Base-by-base conservation (phyloP, 345 rosid genomes). In the Turnera subulata region DNA sequence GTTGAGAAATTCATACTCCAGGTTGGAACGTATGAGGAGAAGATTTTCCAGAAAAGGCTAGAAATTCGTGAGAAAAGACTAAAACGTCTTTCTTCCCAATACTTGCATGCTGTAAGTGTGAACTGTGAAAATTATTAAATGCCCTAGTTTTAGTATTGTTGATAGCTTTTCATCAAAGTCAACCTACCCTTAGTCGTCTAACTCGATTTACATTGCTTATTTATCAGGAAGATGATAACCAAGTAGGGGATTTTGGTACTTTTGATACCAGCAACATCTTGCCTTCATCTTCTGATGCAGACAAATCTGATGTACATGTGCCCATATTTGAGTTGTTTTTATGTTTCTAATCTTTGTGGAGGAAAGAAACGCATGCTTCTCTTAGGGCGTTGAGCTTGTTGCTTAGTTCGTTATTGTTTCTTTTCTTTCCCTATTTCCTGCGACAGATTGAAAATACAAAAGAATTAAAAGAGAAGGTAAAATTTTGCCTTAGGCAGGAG, bases 21-120 rank as follows among this genome's bases (percentile, higher is more conserved):
- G 35, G 62, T 73, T 44, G 59, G 77, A 13, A 11, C 62, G 12
- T 64, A 43, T 16, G 77, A 73, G 47, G 77, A 73, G 12, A 50
- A 50, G 10, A 73, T 73, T 38, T 73, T 73, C 61, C 49, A 67
- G 58, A 73, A 67, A 58, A 43, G 73, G 51, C 26, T 60, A 24
- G 44, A 39, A 44, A 19, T 68, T 40, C 59, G 5, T 1, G 57
- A 58, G 16, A 12, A 9, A 11, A 63, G 3, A n/a, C 43, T 63
- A 10, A 47, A 26, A 21, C 19, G 25, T 15, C 46, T 73, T n/a
- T n/a, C n/a, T n/a, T n/a, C n/a, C 26, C 18, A 35, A 17, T 43
- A 43, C 11, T 11, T 16, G 32, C n/a, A 25, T 13, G 62, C 50
- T 48, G 46, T 19, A 16, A 64, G 23, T 35, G 62, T 53, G 0